Evolutionary conservation across 257 asterid species (phyloP), one percentile per base, ranked within the genome.

Genomic region (Salvia rosmarinus): DNA sequence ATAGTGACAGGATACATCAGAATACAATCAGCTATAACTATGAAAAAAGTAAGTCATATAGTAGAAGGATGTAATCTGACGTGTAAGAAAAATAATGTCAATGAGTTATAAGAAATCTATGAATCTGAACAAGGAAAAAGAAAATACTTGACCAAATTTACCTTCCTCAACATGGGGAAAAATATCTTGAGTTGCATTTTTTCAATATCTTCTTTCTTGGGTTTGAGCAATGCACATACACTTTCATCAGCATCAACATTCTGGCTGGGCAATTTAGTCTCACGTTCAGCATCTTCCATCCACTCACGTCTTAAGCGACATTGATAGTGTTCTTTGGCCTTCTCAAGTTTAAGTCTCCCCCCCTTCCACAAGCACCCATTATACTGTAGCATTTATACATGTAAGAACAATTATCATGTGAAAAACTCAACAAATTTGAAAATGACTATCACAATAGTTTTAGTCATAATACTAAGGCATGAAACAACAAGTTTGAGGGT

Each of bases 331-430:
- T 94, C 96, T 83, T 72, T 89, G 72, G 99, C 96, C 82, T 94
- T 94, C 86, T 88, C 99, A 39, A 94, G 88, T 74, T 83, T 89
- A 77, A 91, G 96, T 51, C 76, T 91, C 63, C 95, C 96, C 23
- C 96, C 95, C 85, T 84, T 94, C 99, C 99, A 94, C 88, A 81
- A 75, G 81, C 99, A 94, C 40, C 97, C 96, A 60, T 94, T 94
- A 72, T 91, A 91, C 99, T 94, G 86, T 64, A 81, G 60, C 67
- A 59, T 75, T 23, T 35, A 69, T 59, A 67, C 46, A 74, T 54
- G 49, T 74, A 8, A 71, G 76, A 25, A 69, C 4, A 51, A 52
- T 12, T 28, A 39, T 54, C 71, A 70, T 44, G 56, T 17, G 20
- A 37, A 51, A 55, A 37, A 72, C 40, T 44, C 56, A 34, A 25